Evolutionary conservation across 331 rosid species (phyloP).

Genomic region (Quercus lobata): DNA sequence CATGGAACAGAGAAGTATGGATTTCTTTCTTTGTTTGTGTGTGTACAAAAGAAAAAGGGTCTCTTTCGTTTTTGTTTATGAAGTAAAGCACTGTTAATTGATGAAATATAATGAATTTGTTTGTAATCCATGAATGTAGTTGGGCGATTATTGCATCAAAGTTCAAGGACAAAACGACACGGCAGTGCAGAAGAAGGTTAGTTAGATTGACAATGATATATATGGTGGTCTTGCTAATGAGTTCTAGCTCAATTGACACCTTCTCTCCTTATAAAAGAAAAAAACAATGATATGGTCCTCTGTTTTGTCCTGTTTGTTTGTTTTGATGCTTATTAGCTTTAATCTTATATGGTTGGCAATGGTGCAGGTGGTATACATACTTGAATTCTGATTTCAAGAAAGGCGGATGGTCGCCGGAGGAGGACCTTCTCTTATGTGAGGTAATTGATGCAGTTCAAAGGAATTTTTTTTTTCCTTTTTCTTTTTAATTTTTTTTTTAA

Average conservation of each 20-base stretch:
- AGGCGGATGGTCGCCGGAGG: constrained; percentile 99
- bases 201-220: constrained; percentile 9
- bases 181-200: constrained; percentile 98
- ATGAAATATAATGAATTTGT: not conserved
- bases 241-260: no score
- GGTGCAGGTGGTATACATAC: constrained; percentile 94
- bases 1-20: constrained; percentile 95
- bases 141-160: constrained; percentile 99
- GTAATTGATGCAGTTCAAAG: constrained; percentile 31
- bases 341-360: constrained; percentile 21
- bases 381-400: constrained; percentile 98
- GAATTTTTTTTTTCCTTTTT: not conserved
- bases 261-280: no score
- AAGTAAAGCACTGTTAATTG: constrained; percentile 15
- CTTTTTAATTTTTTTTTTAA: no score
- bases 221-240: no score
- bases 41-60: no score
- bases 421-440: constrained; percentile 95
- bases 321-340: constrained; percentile 8
- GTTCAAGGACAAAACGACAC: constrained; percentile 91
- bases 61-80: constrained; percentile 7
- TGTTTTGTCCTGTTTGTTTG: constrained; percentile 4
- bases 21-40: constrained; percentile 8
- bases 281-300: not conserved
- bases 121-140: constrained; percentile 39